Evolutionary conservation across 306 rosid species (phyloP).

Genomic region (Boehmeria nivea): DNA sequence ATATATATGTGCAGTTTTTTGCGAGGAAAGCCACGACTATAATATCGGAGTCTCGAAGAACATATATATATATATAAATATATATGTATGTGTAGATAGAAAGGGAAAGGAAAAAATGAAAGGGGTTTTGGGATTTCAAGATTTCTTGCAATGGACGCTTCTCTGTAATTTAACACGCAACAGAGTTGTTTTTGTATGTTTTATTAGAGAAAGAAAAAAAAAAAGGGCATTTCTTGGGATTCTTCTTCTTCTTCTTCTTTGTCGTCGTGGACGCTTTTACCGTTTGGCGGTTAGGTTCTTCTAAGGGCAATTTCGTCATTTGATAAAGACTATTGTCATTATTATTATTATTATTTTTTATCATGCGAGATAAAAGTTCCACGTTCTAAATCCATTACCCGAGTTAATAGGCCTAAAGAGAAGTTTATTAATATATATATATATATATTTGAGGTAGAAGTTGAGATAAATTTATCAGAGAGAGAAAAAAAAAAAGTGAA

Average conservation of each 20-base stretch:
- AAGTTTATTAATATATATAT: no score
- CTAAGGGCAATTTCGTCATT: constrained; percentile 23
- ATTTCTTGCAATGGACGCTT: constrained; percentile 51
- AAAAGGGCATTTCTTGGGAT: constrained; percentile 22
- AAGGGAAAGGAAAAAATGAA: no score
- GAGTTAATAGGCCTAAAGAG: not conserved
- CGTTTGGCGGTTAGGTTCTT: constrained; percentile 31
- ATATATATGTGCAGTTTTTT: constrained; percentile 21
- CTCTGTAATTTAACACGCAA: constrained; percentile 38
- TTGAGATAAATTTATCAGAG: no score
- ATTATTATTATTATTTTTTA: no score
- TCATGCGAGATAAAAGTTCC: not conserved
- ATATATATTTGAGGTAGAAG: no score
- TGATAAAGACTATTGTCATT: no score
- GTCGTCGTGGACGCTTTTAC: constrained; percentile 19
- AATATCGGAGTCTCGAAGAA: no score
- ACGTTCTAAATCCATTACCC: constrained; percentile 1
- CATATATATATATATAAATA: no score
- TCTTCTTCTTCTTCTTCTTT: constrained; percentile 12
- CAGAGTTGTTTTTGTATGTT: no score
- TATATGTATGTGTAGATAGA: no score
- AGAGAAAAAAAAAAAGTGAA: no score
- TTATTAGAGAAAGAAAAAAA: not conserved
- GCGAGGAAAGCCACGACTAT: not conserved
- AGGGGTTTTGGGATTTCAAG: constrained; percentile 12